Base-by-base conservation (phyloP, 805 yeast genomes). In the Pichia heedii region DNA sequence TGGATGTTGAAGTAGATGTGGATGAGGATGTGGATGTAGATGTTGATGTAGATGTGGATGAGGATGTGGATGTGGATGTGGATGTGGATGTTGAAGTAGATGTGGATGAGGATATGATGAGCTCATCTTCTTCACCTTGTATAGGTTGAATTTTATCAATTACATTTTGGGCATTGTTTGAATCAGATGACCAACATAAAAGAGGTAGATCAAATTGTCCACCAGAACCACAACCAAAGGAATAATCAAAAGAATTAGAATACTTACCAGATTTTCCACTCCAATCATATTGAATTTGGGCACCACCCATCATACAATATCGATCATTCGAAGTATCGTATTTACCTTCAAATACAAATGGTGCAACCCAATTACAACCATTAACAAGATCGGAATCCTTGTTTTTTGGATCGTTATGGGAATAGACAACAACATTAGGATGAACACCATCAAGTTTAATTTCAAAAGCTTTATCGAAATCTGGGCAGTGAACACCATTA, bases 231-330 rank as follows among this genome's bases (percentile, higher is more conserved):
- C 64, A 61, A 9, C 57, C 58, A 34, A 55, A 50, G 24, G 48
- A 39, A 43, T 60, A 57, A 40, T 57, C 62, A 18, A 45, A 45
- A 7, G 47, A 36, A 22, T 42, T 37, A 10, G 24, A 29, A 7
- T 22, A 39, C 18, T 39, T 52, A 6, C 24, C 42, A 49, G 55
- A 27, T n/a, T n/a, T n/a, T n/a, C n/a, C n/a, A n/a, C n/a, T n/a
- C 32, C 32, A 54, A 27, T 59, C 64, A 35, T 48, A 59, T 37
- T 60, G 62, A 40, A 60, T 52, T 44, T 55, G 59, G n/a, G 49
- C 48, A 20, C 48, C 43, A 22, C 41, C 41, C 1, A n/a, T 32
- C 33, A 41, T 41, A 37, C 55, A 60, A 19, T 52, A 47, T 40
- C 33, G 21, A 18, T 37, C 22, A 20, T 22, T 36, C 20, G 24